Percentiles rank a stretch among this genome's conserved stretches.
These are phyloP conservation scores for Oemleria cerasiformis DNA, from an alignment of 306 rosid genomes.

Conservation along the genomic window DNA sequence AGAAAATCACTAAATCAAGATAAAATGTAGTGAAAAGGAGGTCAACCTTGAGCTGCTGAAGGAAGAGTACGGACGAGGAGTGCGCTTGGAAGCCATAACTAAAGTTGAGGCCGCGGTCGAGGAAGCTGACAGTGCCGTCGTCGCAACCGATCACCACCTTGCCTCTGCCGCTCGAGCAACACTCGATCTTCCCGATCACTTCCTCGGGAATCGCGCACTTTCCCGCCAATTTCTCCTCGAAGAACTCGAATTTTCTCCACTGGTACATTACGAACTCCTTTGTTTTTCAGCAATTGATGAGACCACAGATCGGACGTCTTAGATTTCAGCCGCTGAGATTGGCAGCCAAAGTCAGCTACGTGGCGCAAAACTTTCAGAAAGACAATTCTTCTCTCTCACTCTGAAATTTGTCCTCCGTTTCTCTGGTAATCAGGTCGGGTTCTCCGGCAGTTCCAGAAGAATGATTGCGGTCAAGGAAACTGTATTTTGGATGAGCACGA, in stretches of 20 bases:
- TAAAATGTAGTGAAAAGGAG: slow-evolving; percentile 5
- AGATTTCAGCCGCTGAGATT: slow-evolving; percentile 15
- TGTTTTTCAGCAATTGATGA: neutral
- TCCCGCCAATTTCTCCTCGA: slow-evolving; percentile 79
- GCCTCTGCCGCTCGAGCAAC: slow-evolving; percentile 96
- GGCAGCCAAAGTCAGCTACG: neutral
- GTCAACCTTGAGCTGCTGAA: slow-evolving; percentile 92
- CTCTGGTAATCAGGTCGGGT: slow-evolving; percentile 16
- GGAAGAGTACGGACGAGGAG: slow-evolving; percentile 72
- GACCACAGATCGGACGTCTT: slow-evolving; percentile 5
- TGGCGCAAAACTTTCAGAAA: slow-evolving; percentile 1
- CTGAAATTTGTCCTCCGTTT: neutral
- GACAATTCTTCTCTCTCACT: neutral
- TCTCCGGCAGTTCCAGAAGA: neutral
- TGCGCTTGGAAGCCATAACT: slow-evolving; percentile 77
- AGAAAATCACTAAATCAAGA: neutral
- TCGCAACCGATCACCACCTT: slow-evolving; percentile 83
- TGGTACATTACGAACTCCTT: slow-evolving; percentile 57
- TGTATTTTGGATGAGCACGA: neutral
- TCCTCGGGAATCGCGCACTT: slow-evolving; percentile 70
- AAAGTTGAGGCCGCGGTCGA: slow-evolving; percentile 90
- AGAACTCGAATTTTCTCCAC: slow-evolving; percentile 97
- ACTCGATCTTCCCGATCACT: slow-evolving; percentile 52
- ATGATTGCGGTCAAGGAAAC: neutral
- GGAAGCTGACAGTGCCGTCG: slow-evolving; percentile 69